Base-by-base conservation (phyloP, 1,284 basidiomycete genomes). In the Trametes versicolor region DNA sequence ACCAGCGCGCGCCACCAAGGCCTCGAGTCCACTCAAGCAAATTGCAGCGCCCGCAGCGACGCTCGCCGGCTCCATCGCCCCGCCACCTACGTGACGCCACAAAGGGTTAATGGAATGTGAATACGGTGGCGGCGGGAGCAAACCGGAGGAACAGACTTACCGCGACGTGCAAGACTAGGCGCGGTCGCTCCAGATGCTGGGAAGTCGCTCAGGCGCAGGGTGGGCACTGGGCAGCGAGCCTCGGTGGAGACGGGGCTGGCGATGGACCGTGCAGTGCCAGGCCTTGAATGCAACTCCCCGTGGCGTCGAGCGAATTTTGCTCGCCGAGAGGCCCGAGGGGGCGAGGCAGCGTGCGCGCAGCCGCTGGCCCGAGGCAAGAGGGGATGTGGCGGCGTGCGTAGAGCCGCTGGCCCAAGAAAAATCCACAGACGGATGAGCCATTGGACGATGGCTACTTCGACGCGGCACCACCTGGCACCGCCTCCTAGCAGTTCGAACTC, bases 201-300 rank as follows among this genome's bases (percentile, higher is more conserved):
- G 57, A 58, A 1, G 39, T 49, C 15, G 37, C 21, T 51, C 50
- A 63, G 19, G 39, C 34, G 21, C 65, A 63, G 23, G 15, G 29
- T 15, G 62, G 45, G 21, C 65, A 66, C 34, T 15, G 62, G 45
- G 21, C 65, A 66, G 5, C 43, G 21, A 1, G 47, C 29, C n/a
- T 54, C 29, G 10, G 49, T 25, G 19, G 3, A n/a, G 15, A 51
- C 5, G 1, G 45, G 51, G 5, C 34, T 23, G 2, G 36, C 43
- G 43, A 34, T 29, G 27, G 58, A 61, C 15, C 9, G 21, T 2
- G 59, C 29, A 32, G 47, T 8, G 50, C n/a, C 3, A 19, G 21
- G 25, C 45, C 23, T 13, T 27, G 29, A 19, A 6, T 39, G 37
- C 37, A 39, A 12, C 12, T 12, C 15, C 15, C 37, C 12, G 15